phyloP scores from a whole-genome alignment of 306 rosid species.

The Chamaecrista fasciculata region DNA sequence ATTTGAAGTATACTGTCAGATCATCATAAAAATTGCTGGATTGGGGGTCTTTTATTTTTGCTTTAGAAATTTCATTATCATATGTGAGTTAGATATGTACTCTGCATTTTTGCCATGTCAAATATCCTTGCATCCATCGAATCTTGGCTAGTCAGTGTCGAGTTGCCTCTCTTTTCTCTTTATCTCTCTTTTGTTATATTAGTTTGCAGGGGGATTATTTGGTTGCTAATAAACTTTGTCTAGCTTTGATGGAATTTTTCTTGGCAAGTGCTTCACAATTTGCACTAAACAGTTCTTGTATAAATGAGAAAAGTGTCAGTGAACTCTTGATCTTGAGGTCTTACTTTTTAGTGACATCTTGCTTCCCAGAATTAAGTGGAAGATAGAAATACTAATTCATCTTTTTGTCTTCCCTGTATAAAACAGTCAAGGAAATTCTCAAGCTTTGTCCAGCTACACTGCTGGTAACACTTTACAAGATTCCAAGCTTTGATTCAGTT shows the following conservation, averaged over 20 bases:
- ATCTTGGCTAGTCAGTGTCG: neutral
- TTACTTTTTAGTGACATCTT: neutral
- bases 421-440: constrained; percentile 90
- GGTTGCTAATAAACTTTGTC: neutral
- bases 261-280: neutral
- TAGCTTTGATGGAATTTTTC: neutral
- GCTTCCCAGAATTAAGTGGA: neutral
- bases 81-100: neutral
- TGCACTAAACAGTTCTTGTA: neutral
- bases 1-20: neutral
- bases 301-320: neutral
- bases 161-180: neutral
- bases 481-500: constrained; percentile 76
- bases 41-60: neutral
- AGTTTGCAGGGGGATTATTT: neutral
- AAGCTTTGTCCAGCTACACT: constrained; percentile 70
- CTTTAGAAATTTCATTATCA: neutral
- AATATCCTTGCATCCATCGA: neutral
- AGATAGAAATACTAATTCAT: constrained; percentile 7
- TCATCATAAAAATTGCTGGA: neutral
- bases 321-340: neutral
- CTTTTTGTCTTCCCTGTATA: constrained; percentile 9
- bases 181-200: neutral
- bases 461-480: constrained; percentile 71
- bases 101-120: neutral